Conservation (phyloP, 2,329 filamentous ascomycete genomes). For the Plectosphaerella sp. region DNA sequence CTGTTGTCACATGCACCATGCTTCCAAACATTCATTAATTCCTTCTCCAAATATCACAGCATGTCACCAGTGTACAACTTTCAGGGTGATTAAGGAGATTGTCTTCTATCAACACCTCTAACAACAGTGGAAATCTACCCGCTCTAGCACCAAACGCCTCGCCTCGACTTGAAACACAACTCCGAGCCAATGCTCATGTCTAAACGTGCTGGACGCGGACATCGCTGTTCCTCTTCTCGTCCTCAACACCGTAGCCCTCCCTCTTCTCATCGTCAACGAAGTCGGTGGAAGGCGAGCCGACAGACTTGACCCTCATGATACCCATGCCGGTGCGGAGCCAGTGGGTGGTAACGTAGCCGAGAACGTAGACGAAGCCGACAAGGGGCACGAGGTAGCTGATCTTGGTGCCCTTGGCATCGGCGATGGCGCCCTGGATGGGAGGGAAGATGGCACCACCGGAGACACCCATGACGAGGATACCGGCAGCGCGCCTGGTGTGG, state of each 20-base stretch:
- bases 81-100: no score
- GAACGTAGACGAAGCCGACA: slow-evolving; percentile 33
- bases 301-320: slow-evolving; percentile 24
- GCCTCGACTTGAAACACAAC: no score
- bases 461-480: slow-evolving; percentile 52
- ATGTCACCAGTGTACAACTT: no score
- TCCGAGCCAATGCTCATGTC: background rate
- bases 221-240: background rate
- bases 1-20: no score
- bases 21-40: no score
- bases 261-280: slow-evolving; percentile 1
- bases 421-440: slow-evolving; percentile 44
- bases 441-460: slow-evolving; percentile 52
- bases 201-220: background rate
- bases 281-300: slow-evolving; percentile 12
- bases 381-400: slow-evolving; percentile 39
- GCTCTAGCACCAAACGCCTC: no score
- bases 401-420: slow-evolving; percentile 29
- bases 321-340: slow-evolving; percentile 24
- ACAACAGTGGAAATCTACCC: no score
- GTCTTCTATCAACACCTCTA: no score
- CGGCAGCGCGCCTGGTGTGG: slow-evolving; percentile 72
- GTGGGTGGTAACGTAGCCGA: slow-evolving; percentile 23
- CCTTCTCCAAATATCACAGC: no score
- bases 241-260: background rate